Evolutionary conservation across 257 asterid species (phyloP).

Genomic region (Solanum boliviense): DNA sequence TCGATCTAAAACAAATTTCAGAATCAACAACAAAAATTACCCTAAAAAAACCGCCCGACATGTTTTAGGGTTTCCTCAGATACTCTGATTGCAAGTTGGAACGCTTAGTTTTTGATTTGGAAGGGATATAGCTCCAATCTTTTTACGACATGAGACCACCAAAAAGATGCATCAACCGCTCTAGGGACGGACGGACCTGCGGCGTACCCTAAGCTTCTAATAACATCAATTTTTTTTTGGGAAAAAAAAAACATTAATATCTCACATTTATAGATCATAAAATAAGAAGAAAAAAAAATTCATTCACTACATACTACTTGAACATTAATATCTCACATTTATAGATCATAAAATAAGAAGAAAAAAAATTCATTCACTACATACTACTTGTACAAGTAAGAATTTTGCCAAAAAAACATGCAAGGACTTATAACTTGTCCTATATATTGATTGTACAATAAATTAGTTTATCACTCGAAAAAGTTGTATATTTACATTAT

Average conservation of each 20-base stretch:
- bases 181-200: not conserved
- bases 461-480: not conserved
- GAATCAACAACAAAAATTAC: slow-evolving; percentile 18
- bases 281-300: too few relatives aligned
- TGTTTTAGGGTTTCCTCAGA: slow-evolving; percentile 52
- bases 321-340: not conserved
- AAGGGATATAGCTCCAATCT: not conserved
- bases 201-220: not conserved
- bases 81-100: not conserved
- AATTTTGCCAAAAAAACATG: not conserved
- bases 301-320: too few relatives aligned
- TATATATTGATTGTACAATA: not conserved
- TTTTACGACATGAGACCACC: not conserved
- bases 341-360: not conserved
- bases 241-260: not conserved
- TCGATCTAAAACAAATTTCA: not conserved
- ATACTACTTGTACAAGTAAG: not conserved
- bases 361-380: not conserved
- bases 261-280: too few relatives aligned
- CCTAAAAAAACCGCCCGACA: slow-evolving; percentile 97
- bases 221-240: not conserved
- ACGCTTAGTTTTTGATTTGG: not conserved
- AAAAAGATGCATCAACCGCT: not conserved
- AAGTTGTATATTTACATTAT: not conserved
- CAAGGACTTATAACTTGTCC: not conserved